Percentiles rank a stretch among this genome's conserved stretches.
Conservation (phyloP, 2,329 filamentous ascomycete species). For the Colletotrichum simmondsii region DNA sequence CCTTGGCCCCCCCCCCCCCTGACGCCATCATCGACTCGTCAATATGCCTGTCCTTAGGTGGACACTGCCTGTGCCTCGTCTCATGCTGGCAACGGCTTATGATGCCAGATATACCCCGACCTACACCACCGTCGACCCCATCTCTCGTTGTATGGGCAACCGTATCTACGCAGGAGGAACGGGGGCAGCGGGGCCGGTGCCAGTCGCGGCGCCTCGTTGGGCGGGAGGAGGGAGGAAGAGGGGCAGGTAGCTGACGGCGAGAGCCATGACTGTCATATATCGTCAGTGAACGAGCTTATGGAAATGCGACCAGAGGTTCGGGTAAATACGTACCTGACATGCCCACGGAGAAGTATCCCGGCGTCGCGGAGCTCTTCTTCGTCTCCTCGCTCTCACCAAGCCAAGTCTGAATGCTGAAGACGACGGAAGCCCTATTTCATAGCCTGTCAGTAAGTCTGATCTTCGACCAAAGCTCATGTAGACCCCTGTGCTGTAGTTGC, state of each 20-base stretch:
- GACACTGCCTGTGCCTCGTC: too few species aligned
- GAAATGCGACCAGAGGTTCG: background rate
- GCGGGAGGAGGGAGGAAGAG: slow-evolving; percentile 58
- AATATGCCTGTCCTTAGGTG: background rate
- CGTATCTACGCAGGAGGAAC: slow-evolving; percentile 37
- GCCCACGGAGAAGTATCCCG: slow-evolving; percentile 76
- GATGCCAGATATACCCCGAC: background rate
- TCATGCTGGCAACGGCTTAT: background rate
- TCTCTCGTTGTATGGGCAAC: too few species aligned
- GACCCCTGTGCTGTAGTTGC: background rate
- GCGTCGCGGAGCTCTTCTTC: slow-evolving; percentile 73
- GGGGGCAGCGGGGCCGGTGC: slow-evolving; percentile 46
- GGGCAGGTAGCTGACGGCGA: slow-evolving; percentile 63
- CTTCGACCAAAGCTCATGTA: too few species aligned
- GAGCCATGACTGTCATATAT: slow-evolving; percentile 64
- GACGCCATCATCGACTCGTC: background rate
- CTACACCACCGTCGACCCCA: background rate
- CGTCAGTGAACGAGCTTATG: background rate
- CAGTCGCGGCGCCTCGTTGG: slow-evolving; percentile 39
- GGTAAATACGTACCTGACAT: slow-evolving; percentile 71
- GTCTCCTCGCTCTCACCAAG: slow-evolving; percentile 78
- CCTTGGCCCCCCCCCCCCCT: background rate
- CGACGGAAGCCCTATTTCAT: slow-evolving; percentile 72
- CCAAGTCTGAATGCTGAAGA: slow-evolving; percentile 82
- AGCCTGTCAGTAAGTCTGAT: slow-evolving; percentile 11